These are phyloP conservation scores for Pinus tabuliformis DNA, from an alignment of 75 land plant species.

Conservation along the genomic window DNA sequence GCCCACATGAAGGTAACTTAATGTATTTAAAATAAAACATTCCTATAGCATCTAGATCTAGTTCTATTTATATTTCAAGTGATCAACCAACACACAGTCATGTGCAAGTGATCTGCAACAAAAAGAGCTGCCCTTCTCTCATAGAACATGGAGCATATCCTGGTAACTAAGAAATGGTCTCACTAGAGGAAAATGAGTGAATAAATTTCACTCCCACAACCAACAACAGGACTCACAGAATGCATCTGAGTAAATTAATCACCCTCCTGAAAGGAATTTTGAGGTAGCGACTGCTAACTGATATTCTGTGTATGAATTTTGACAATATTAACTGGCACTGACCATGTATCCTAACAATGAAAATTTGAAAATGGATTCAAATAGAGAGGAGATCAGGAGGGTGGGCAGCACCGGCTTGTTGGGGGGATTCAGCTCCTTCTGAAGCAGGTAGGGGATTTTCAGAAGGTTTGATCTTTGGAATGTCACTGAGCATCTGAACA, in stretches of 20 bases:
- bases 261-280: background rate
- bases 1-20: background rate
- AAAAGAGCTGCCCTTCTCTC: background rate
- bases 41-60: background rate
- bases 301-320: background rate
- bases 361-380: slow-evolving; percentile 4
- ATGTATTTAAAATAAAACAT: background rate
- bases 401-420: background rate
- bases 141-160: background rate
- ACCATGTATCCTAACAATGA: background rate
- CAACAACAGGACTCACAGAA: too few relatives aligned
- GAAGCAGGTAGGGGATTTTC: slow-evolving; percentile 3
- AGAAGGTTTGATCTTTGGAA: slow-evolving; percentile 8
- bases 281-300: background rate
- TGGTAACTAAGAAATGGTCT: background rate
- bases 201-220: too few relatives aligned
- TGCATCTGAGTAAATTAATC: background rate
- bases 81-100: background rate
- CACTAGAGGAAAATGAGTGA: background rate
- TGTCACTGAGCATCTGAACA: slow-evolving; percentile 76
- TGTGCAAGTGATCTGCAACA: background rate
- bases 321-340: background rate
- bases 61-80: background rate
- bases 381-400: slow-evolving; percentile 6
- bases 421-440: background rate